Evolutionary conservation across 139 green algal species (phyloP).

Genomic region (Closterium sp.): DNA sequence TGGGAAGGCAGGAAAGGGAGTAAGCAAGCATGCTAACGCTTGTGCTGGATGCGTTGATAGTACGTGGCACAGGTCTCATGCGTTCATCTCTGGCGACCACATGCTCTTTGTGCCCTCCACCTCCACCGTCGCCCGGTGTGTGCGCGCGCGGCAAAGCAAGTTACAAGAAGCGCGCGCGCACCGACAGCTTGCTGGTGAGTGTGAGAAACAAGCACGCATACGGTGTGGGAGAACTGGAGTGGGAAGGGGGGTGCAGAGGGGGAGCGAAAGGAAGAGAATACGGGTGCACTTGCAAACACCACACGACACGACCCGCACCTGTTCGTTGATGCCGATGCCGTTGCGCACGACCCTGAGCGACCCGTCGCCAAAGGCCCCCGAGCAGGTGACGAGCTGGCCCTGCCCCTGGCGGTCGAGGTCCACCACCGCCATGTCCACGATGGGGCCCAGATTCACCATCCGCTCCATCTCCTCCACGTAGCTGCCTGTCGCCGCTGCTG

Average conservation of each 20-base stretch:
- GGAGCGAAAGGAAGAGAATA: not conserved
- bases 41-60: not conserved
- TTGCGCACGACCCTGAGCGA: slow-evolving; percentile 91
- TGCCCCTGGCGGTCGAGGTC: slow-evolving; percentile 94
- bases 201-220: too few species aligned
- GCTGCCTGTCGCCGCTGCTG: not conserved
- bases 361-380: slow-evolving; percentile 70
- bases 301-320: slow-evolving; percentile 62
- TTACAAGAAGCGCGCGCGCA: too few species aligned
- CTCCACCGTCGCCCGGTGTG: slow-evolving; percentile 43
- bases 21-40: not conserved
- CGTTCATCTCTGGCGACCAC: slow-evolving; percentile 71
- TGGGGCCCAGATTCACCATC: slow-evolving; percentile 88
- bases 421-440: slow-evolving; percentile 91
- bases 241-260: too few species aligned
- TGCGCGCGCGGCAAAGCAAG: too few species aligned
- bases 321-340: slow-evolving; percentile 95
- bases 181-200: too few species aligned
- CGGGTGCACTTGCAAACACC: not conserved
- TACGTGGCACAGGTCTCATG: not conserved
- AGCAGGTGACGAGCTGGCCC: slow-evolving; percentile 92
- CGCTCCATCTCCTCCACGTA: slow-evolving; percentile 69
- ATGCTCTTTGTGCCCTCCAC: slow-evolving; percentile 74
- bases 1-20: not conserved
- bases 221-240: too few species aligned